A percentile compares a stretch with the other conserved stretches of the same genome.
phyloP scores from a whole-genome alignment of 106 monocot genomes.

The Hemerocallis citrina region DNA sequence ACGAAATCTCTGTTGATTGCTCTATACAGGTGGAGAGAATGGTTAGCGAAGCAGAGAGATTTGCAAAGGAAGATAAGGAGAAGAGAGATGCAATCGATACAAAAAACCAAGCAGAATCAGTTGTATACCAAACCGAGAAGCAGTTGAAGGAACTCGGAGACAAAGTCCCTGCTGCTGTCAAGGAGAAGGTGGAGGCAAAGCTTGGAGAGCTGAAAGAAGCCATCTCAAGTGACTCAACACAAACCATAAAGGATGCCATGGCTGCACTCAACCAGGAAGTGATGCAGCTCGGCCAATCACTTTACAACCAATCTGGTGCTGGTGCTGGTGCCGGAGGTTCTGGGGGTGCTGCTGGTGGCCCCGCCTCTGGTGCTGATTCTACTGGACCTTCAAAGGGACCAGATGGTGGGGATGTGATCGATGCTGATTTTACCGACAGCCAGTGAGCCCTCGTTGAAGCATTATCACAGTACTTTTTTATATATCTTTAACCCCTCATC shows the following conservation, averaged over 20 bases:
- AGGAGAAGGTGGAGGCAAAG: slow-evolving; percentile 66
- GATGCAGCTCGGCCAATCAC: slow-evolving; percentile 73
- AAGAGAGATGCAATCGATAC: slow-evolving; percentile 77
- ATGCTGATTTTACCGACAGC: slow-evolving; percentile 88
- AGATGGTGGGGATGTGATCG: slow-evolving; percentile 63
- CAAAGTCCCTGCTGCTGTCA: slow-evolving; percentile 54
- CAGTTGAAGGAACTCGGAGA: slow-evolving; percentile 76
- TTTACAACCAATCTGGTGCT: slow-evolving; percentile 42
- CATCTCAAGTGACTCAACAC: slow-evolving; percentile 37
- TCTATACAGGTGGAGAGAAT: slow-evolving; percentile 71
- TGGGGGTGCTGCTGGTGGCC: slow-evolving; percentile 5
- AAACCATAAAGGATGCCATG: slow-evolving; percentile 62
- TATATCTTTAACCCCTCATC: no score
- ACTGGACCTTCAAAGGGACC: slow-evolving; percentile 22
- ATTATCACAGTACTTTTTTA: no score
- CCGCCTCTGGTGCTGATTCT: slow-evolving; percentile 9
- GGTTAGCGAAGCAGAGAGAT: slow-evolving; percentile 72
- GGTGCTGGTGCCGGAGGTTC: background rate
- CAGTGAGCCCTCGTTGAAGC: slow-evolving; percentile 49
- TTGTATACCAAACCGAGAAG: slow-evolving; percentile 72
- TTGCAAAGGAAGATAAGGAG: slow-evolving; percentile 76
- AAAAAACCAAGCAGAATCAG: slow-evolving; percentile 67
- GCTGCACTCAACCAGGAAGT: slow-evolving; percentile 69
- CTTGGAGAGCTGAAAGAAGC: slow-evolving; percentile 65
- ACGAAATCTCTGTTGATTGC: no score